phyloP scores from a whole-genome alignment of 345 rosid species.

The Cochlearia excelsa region DNA sequence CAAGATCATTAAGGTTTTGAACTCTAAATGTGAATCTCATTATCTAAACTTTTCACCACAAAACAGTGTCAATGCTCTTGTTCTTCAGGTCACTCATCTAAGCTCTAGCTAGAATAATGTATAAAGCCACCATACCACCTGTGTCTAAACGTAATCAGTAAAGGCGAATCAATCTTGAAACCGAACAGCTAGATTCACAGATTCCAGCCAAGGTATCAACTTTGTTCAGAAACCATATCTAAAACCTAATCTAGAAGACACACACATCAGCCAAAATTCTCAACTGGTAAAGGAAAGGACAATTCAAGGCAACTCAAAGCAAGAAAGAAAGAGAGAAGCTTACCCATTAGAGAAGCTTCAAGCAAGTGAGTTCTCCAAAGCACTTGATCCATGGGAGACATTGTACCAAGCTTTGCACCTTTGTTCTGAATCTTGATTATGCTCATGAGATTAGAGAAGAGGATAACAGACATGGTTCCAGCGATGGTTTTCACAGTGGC shows the following conservation, averaged over 20 bases:
- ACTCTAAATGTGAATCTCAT: neutral
- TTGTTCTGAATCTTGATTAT: constrained; percentile 94
- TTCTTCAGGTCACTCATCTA: too few relatives aligned
- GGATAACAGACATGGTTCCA: constrained; percentile 83
- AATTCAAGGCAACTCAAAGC: too few relatives aligned
- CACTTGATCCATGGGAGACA: constrained; percentile 99
- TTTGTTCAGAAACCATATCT: constrained; percentile 15
- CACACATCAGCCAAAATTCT: too few relatives aligned
- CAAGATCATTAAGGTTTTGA: constrained; percentile 33
- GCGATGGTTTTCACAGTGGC: constrained; percentile 96
- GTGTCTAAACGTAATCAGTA: neutral
- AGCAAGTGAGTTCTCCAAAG: constrained; percentile 97
- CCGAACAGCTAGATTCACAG: neutral
- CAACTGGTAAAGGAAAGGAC: too few relatives aligned
- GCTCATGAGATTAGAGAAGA: constrained; percentile 74
- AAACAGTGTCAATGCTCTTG: too few relatives aligned
- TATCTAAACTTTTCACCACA: neutral
- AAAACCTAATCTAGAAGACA: constrained; percentile 5
- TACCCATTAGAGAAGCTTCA: constrained; percentile 93
- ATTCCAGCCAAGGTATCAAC: constrained; percentile 13
- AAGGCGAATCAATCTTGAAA: neutral
- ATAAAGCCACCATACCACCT: too few relatives aligned
- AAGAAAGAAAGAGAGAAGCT: constrained; percentile 7
- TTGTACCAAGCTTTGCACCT: constrained; percentile 93
- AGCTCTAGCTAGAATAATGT: constrained; percentile 6